Percentiles rank a stretch among this genome's conserved stretches.
These are phyloP conservation scores for Capronia epimyces DNA, from an alignment of 2,329 filamentous ascomycete genomes.

Conservation along the genomic window DNA sequence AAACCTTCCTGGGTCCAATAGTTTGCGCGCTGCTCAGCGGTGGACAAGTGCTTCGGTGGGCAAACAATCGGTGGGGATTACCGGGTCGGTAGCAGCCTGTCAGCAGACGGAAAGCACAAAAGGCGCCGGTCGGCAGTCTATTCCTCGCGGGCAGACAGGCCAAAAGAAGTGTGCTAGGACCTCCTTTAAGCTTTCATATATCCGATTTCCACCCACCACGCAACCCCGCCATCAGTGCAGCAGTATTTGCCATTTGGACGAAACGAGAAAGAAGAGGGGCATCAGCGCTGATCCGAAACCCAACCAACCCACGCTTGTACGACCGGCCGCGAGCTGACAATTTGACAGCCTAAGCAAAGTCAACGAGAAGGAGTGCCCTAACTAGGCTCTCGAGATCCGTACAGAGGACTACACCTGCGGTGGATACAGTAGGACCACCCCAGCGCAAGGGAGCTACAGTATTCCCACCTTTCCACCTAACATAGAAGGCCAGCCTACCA, in stretches of 20 bases:
- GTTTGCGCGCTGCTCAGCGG: not conserved
- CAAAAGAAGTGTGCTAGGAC: not conserved
- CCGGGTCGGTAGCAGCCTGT: not conserved
- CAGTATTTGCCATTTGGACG: not conserved
- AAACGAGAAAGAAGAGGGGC: constrained; percentile 1
- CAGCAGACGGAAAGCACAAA: constrained; percentile 1
- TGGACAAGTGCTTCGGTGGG: no score
- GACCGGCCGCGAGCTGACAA: constrained; percentile 4
- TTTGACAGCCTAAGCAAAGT: not conserved
- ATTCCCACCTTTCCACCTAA: not conserved
- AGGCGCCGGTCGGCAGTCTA: not conserved
- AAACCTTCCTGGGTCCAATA: not conserved
- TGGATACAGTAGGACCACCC: not conserved
- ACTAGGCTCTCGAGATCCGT: not conserved
- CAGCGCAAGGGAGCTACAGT: not conserved
- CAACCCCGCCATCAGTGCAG: not conserved
- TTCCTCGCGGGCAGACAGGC: not conserved
- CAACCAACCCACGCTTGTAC: constrained; percentile 5
- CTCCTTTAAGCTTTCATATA: not conserved
- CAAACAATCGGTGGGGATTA: not conserved
- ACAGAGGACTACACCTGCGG: not conserved
- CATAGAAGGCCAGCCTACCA: not conserved
- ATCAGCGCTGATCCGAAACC: constrained; percentile 3
- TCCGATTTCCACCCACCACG: not conserved
- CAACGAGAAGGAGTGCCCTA: not conserved